Evolutionary conservation across 495 filamentous ascomycete genomes (phyloP).

Genomic region (Trichoderma gamsii): DNA sequence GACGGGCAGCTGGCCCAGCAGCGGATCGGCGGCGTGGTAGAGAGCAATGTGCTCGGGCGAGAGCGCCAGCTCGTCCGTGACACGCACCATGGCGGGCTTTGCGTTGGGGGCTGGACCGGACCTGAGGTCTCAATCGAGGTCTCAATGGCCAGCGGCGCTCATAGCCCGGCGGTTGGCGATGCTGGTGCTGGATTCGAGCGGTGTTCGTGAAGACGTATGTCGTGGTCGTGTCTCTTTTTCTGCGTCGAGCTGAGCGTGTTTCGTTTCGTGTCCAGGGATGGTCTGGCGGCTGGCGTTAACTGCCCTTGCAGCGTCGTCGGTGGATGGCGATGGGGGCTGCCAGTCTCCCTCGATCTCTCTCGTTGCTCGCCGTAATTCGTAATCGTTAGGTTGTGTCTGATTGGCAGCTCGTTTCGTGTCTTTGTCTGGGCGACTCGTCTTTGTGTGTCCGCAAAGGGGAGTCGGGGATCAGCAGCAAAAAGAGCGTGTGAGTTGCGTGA

Average conservation of each 20-base stretch:
- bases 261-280: too few species aligned
- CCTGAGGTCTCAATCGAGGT: conserved; percentile 24
- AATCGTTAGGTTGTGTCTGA: background rate
- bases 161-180: conserved; percentile 21
- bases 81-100: conserved; percentile 53
- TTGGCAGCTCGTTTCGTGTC: background rate
- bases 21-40: conserved; percentile 73
- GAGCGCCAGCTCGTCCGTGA: conserved; percentile 59
- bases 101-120: too few species aligned
- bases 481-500: background rate
- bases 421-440: background rate
- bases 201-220: background rate
- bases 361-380: too few species aligned
- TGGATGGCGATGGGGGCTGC: too few species aligned
- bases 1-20: conserved; percentile 65
- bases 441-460: background rate
- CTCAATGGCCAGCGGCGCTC: conserved; percentile 36
- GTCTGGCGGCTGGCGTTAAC: too few species aligned
- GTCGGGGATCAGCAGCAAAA: background rate
- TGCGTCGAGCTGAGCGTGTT: too few species aligned
- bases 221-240: background rate
- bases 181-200: background rate
- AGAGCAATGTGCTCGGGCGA: conserved; percentile 71
- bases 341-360: too few species aligned
- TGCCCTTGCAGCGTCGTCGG: too few species aligned